phyloP scores from a whole-genome alignment of 1,284 basidiomycete species.

The Heterobasidion parviporum region DNA sequence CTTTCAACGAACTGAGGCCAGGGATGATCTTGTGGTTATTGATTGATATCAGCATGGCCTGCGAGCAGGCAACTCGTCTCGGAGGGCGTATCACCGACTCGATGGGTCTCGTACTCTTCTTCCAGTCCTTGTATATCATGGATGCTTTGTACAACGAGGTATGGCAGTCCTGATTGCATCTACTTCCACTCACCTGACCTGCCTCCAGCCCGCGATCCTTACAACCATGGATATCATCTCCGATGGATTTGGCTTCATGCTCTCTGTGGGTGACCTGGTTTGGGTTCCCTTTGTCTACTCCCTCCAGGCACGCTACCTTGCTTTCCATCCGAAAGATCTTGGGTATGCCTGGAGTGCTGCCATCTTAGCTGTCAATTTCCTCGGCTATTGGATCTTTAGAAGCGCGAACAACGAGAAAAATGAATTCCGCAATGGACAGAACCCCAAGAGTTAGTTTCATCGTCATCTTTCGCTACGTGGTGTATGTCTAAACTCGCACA shows the following conservation, averaged over 20 bases:
- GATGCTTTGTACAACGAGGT: constrained; percentile 91
- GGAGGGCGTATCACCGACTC: constrained; percentile 78
- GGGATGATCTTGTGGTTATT: constrained; percentile 95
- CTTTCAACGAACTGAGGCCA: constrained; percentile 93
- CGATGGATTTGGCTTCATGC: constrained; percentile 99
- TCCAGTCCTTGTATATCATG: constrained; percentile 84
- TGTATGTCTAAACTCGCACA: constrained; percentile 16
- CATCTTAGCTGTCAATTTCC: constrained; percentile 62
- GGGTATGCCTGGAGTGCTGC: constrained; percentile 52
- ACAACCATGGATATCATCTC: constrained; percentile 98
- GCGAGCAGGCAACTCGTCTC: constrained; percentile 79
- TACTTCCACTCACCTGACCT: neutral
- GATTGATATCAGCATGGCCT: constrained; percentile 86
- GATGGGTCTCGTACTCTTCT: constrained; percentile 84
- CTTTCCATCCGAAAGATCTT: constrained; percentile 79
- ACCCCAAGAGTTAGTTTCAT: constrained; percentile 72
- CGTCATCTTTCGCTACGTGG: neutral
- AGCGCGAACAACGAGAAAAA: constrained; percentile 91
- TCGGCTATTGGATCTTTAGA: constrained; percentile 93
- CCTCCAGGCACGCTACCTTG: constrained; percentile 91
- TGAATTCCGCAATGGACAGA: constrained; percentile 87
- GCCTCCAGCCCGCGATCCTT: constrained; percentile 66
- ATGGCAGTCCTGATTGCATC: constrained; percentile 12
- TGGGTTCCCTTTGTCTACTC: constrained; percentile 97
- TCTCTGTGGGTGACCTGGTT: constrained; percentile 85